A percentile compares a stretch with the other conserved stretches of the same genome.
Conservation (phyloP, 2,329 filamentous ascomycete species). For the Aureobasidium mangrovei region DNA sequence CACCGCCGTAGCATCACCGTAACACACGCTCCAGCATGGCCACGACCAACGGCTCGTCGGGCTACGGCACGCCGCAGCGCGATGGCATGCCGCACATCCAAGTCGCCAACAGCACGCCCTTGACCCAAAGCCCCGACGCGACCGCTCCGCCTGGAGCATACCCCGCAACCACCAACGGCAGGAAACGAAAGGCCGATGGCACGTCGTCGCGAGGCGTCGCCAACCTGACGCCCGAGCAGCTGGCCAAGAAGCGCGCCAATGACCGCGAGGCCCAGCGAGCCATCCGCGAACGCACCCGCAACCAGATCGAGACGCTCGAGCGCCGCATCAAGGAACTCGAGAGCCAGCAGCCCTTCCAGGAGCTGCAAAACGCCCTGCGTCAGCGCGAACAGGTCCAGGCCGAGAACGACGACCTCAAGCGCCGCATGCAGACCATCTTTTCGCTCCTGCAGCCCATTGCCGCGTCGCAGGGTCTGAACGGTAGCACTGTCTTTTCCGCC, state of each 20-base stretch:
- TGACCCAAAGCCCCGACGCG: neutral
- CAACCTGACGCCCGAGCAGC: conserved; percentile 77
- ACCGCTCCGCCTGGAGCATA: neutral
- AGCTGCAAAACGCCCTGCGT: conserved; percentile 65
- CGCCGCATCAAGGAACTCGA: conserved; percentile 65
- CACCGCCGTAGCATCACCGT: neutral
- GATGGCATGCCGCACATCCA: conserved; percentile 1
- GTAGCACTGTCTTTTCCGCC: conserved; percentile 23
- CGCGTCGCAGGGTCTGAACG: conserved; percentile 33
- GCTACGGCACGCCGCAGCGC: conserved; percentile 12
- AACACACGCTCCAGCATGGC: conserved; percentile 2
- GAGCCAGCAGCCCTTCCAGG: conserved; percentile 71
- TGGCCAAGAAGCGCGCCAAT: conserved; percentile 85
- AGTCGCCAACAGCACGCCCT: neutral
- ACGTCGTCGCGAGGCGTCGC: conserved; percentile 63
- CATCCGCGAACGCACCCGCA: conserved; percentile 73
- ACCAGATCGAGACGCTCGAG: conserved; percentile 68
- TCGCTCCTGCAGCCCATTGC: conserved; percentile 55
- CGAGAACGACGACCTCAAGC: conserved; percentile 71
- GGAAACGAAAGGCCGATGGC: conserved; percentile 29
- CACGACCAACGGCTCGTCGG: conserved; percentile 10
- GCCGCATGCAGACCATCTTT: conserved; percentile 57
- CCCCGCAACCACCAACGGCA: conserved; percentile 19
- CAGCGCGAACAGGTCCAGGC: conserved; percentile 62
- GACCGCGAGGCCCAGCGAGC: conserved; percentile 80